Evolutionary conservation across 352 stramenopile genomes (phyloP).

Genomic region (Globisporangium splendens): DNA sequence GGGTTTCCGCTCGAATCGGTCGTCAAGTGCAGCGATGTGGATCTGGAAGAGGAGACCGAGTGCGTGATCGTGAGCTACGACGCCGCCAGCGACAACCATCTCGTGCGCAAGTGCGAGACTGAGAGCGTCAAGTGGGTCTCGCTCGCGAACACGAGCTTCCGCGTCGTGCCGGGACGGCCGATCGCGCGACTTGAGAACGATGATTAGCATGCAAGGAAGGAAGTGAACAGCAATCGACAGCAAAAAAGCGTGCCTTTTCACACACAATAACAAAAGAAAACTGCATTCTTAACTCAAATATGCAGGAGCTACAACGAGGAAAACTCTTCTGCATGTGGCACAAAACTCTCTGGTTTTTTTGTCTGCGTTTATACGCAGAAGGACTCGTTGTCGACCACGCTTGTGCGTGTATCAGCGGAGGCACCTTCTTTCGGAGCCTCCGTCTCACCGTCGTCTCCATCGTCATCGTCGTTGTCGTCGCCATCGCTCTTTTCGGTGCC

Average conservation of each 20-base stretch:
- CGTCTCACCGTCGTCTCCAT: neutral
- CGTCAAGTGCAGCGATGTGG: conserved; percentile 31
- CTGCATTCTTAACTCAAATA: neutral
- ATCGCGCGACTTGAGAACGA: conserved; percentile 23
- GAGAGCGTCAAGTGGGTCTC: conserved; percentile 50
- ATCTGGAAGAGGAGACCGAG: conserved; percentile 47
- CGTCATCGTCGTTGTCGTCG: neutral
- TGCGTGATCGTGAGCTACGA: conserved; percentile 47
- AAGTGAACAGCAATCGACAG: no score
- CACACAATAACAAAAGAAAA: no score
- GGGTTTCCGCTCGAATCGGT: conserved; percentile 31
- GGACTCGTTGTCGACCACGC: neutral
- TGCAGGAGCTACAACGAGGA: neutral
- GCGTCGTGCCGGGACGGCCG: conserved; percentile 27
- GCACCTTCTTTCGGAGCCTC: neutral
- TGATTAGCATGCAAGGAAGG: no score
- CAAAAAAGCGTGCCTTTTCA: conserved; percentile 3
- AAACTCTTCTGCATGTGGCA: neutral
- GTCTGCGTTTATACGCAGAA: neutral
- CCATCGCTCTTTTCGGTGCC: neutral
- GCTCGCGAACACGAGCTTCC: conserved; percentile 46
- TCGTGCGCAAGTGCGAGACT: conserved; percentile 37
- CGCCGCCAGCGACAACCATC: conserved; percentile 29
- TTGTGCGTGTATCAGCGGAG: neutral
- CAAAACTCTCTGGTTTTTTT: conserved; percentile 7